These are phyloP conservation scores for Alopecurus myosuroides DNA, from an alignment of 176 grass and related monocot genomes.

Conservation along the genomic window DNA sequence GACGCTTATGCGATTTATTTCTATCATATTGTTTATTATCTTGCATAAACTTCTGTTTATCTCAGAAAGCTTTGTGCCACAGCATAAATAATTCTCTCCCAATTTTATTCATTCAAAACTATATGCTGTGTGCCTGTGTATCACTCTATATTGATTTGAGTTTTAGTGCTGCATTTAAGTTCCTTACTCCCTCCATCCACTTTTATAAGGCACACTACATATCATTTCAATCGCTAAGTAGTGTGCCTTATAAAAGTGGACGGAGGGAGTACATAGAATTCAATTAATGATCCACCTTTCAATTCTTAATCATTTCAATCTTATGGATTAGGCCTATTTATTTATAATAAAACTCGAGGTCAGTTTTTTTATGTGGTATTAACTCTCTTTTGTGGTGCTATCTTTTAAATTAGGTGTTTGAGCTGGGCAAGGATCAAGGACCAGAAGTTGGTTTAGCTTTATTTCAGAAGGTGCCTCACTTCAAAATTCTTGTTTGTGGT, in stretches of 20 bases:
- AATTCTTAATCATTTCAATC: neutral
- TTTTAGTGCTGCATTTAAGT: neutral
- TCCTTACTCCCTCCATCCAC: no score
- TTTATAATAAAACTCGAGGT: neutral
- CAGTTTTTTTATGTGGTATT: neutral
- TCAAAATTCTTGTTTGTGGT: constrained; percentile 90
- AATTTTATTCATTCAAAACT: neutral
- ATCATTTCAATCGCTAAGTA: no score
- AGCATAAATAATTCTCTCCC: neutral
- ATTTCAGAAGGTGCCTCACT: constrained; percentile 66
- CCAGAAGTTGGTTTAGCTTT: constrained; percentile 70
- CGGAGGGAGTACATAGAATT: no score
- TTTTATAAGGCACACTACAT: no score
- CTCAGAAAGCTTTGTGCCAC: neutral
- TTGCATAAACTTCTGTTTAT: neutral
- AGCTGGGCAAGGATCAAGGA: constrained; percentile 73
- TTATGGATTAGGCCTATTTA: neutral
- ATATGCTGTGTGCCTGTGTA: neutral
- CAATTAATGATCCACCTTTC: neutral
- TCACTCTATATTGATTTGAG: neutral
- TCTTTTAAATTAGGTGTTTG: constrained; percentile 54
- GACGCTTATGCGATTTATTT: neutral
- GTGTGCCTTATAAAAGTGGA: no score
- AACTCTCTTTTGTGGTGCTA: neutral
- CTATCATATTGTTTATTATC: neutral